Conservation (phyloP, 306 rosid genomes). For the Gleditsia sinensis region DNA sequence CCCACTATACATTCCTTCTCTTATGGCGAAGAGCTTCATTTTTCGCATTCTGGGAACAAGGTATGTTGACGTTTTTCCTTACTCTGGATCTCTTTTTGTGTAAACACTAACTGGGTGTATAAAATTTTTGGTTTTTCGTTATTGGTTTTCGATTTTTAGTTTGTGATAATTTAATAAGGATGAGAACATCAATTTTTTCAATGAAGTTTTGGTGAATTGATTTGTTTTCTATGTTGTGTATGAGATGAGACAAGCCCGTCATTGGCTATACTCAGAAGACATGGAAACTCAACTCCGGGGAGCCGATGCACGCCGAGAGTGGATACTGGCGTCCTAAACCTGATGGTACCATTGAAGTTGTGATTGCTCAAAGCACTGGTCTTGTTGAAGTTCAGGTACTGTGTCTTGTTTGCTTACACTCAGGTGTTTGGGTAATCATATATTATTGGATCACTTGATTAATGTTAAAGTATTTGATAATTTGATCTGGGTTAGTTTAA, state of each 20-base stretch:
- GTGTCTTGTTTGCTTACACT: slow-evolving; percentile 1
- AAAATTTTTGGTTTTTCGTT: slow-evolving; percentile 1
- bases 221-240: slow-evolving; percentile 9
- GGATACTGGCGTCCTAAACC: slow-evolving; percentile 86
- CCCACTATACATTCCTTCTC: slow-evolving; percentile 86
- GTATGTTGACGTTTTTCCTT: slow-evolving; percentile 29
- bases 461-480: background rate
- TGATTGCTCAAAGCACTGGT: slow-evolving; percentile 85
- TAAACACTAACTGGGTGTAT: slow-evolving; percentile 1
- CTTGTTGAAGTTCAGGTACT: slow-evolving; percentile 87
- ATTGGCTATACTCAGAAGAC: slow-evolving; percentile 82
- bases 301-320: slow-evolving; percentile 89
- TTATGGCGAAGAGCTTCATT: slow-evolving; percentile 71
- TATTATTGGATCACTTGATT: slow-evolving; percentile 3
- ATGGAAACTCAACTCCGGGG: slow-evolving; percentile 75
- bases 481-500: background rate
- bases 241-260: slow-evolving; percentile 60
- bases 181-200: background rate
- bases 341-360: slow-evolving; percentile 77
- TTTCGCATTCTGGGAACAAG: slow-evolving; percentile 75
- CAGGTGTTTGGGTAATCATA: too few relatives aligned
- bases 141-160: slow-evolving; percentile 8
- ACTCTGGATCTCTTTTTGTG: background rate
- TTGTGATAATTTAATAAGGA: background rate
- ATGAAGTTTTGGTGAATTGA: background rate